Evolutionary conservation across 768 basidiomycete genomes (phyloP).

Genomic region (Pleurotus tuber-regium): DNA sequence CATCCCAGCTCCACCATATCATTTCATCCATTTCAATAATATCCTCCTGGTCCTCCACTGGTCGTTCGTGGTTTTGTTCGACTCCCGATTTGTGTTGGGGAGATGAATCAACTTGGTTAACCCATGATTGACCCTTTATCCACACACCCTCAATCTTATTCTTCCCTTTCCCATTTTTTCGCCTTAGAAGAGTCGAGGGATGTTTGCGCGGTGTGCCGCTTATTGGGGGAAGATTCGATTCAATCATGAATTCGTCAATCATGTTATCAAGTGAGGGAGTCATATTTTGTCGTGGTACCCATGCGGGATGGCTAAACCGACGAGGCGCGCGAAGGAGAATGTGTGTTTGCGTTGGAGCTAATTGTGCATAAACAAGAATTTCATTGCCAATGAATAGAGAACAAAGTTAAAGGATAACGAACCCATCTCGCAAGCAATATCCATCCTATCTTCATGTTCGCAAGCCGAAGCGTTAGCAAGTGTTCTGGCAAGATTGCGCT

Average conservation of each 20-base stretch:
- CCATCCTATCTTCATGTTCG: slow-evolving; percentile 25
- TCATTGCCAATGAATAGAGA: no score
- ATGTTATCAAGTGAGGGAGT: slow-evolving; percentile 33
- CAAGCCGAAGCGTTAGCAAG: slow-evolving; percentile 22
- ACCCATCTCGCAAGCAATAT: slow-evolving; percentile 30
- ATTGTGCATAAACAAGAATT: background rate
- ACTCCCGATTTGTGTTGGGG: background rate
- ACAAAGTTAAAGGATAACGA: slow-evolving; percentile 7
- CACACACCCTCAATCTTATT: slow-evolving; percentile 46
- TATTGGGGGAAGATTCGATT: slow-evolving; percentile 24
- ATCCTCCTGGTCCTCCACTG: slow-evolving; percentile 12
- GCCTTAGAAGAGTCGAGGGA: no score
- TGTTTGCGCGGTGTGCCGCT: slow-evolving; percentile 4
- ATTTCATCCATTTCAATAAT: slow-evolving; percentile 43
- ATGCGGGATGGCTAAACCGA: slow-evolving; percentile 44
- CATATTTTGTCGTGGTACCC: slow-evolving; percentile 45
- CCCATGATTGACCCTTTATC: slow-evolving; percentile 32
- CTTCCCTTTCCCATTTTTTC: background rate
- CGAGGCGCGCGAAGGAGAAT: slow-evolving; percentile 44
- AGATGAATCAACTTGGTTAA: slow-evolving; percentile 14
- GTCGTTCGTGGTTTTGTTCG: slow-evolving; percentile 2
- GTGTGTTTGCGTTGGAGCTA: slow-evolving; percentile 46
- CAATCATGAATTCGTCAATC: slow-evolving; percentile 38
- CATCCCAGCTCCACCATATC: slow-evolving; percentile 68
- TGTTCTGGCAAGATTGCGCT: slow-evolving; percentile 31